Evolutionary conservation across 495 filamentous ascomycete species (phyloP), one percentile per base, ranked within the genome.

Genomic region (Lindgomyces ingoldianus): DNA sequence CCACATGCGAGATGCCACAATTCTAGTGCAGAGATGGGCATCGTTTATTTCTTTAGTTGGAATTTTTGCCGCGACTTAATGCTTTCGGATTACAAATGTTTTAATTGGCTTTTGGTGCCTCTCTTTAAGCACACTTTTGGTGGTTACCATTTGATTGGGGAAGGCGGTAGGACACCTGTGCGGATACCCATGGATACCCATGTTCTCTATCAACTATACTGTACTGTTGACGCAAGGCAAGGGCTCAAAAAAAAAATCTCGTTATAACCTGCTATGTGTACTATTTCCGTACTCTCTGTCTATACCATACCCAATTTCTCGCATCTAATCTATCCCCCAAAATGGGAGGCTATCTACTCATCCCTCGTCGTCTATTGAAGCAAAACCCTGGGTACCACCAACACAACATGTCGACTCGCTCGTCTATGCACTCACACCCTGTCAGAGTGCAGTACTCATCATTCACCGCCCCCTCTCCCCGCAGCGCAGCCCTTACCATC

Each of bases 21-120:
- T 49, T 62, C 57, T 62, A 62, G 64, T 62, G 52, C 64, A 67
- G 64, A 61, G 55, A 62, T 42, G 57, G 55, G 55, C 48, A 33
- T 51, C 22, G 27, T 52, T 49, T 16, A 53, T n/a, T 54, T 33
- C 41, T 25, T 60, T 27, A 14, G 22, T 65, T 58, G n/a, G 24
- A 18, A 36, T 56, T 2, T 18, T 19, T 46, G 22, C n/a, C 16
- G 47, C 26, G 22, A 25, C 12, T 25, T 1, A 48, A 44, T 2
- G 44, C 9, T 27, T 30, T 24, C 16, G 25, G 11, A 9, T 42
- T 24, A 11, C 12, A 45, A 14, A 22, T 6, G 33, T 21, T 42
- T 10, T 48, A 47, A 48, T 59, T 19, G 24, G 10, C 14, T 24
- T 52, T 61, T 24, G 22, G 24, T 55, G 60, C 47, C 60, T 55